These are phyloP conservation scores for Cladosporium austrohemisphaericum DNA, from an alignment of 2,329 filamentous ascomycete genomes.

Conservation along the genomic window DNA sequence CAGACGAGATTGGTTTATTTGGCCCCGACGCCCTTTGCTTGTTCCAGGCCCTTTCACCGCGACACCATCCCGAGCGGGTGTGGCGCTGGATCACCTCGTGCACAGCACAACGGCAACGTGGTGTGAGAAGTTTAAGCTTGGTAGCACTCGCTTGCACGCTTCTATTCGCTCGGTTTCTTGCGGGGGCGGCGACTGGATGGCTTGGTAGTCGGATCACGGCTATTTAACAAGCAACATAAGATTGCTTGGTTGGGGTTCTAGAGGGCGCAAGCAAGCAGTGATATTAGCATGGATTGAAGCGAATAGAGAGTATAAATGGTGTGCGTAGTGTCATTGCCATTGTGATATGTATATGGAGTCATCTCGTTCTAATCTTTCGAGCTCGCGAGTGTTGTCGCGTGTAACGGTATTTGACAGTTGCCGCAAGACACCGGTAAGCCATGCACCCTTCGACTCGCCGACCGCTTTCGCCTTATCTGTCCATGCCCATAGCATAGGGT, in stretches of 20 bases:
- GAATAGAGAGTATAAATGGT: not conserved
- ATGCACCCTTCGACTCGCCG: conserved; percentile 27
- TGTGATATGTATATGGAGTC: conserved; percentile 4
- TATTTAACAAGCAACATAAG: not conserved
- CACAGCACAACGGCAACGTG: not conserved
- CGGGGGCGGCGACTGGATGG: too few species aligned
- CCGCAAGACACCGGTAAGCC: conserved; percentile 28
- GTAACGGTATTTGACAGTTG: conserved; percentile 1
- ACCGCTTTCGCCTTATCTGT: conserved; percentile 26
- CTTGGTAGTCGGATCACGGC: not conserved
- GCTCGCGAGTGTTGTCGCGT: not conserved
- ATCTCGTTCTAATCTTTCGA: conserved; percentile 1
- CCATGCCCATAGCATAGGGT: conserved; percentile 34
- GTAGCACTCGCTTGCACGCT: not conserved
- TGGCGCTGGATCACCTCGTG: conserved; percentile 8
- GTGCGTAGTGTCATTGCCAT: not conserved
- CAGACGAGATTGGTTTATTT: conserved; percentile 13
- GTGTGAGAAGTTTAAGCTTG: conserved; percentile 4
- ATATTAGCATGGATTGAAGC: not conserved
- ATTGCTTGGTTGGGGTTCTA: conserved; percentile 9
- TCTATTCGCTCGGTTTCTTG: not conserved
- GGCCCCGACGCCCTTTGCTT: conserved; percentile 2
- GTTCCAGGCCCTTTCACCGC: conserved; percentile 7
- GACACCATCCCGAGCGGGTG: not conserved
- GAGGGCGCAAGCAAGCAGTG: not conserved